A percentile compares a stretch with the other conserved stretches of the same genome.
Evolutionary conservation across 2,329 filamentous ascomycete species (phyloP).

Genomic region (Cladobotryum protrusum): DNA sequence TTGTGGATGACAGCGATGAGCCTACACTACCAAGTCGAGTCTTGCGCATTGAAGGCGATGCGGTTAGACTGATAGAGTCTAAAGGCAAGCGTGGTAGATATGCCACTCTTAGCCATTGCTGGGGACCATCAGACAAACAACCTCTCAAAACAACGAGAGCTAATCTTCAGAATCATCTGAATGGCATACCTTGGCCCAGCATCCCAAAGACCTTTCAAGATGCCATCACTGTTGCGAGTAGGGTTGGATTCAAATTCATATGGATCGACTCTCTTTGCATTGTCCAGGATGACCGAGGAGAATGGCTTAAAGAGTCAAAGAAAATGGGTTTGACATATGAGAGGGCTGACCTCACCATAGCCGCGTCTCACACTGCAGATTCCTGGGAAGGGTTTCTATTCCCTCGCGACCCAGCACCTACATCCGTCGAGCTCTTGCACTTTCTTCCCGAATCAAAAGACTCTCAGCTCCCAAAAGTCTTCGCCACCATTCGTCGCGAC

Average conservation of each 20-base stretch:
- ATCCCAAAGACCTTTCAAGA: slow-evolving; percentile 13
- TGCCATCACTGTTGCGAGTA: slow-evolving; percentile 6
- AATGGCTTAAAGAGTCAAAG: slow-evolving; percentile 12
- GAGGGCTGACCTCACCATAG: slow-evolving; percentile 16
- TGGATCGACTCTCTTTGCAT: slow-evolving; percentile 16
- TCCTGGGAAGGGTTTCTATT: slow-evolving; percentile 10
- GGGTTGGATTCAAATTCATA: slow-evolving; percentile 10
- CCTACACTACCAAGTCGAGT: slow-evolving; percentile 8
- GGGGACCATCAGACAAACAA: slow-evolving; percentile 7
- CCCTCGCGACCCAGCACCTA: slow-evolving; percentile 2
- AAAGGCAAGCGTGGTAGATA: slow-evolving; percentile 5
- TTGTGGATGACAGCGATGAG: slow-evolving; percentile 2
- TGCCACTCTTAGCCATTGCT: slow-evolving; percentile 10
- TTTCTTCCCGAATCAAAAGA: slow-evolving; percentile 1
- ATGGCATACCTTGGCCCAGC: slow-evolving; percentile 10
- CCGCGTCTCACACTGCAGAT: slow-evolving; percentile 11
- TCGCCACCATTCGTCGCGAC: slow-evolving; percentile 12
- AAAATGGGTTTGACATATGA: slow-evolving; percentile 15
- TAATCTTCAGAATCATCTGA: slow-evolving; percentile 3
- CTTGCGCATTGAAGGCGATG: neutral
- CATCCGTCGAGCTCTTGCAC: slow-evolving; percentile 8
- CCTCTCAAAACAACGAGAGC: slow-evolving; percentile 8
- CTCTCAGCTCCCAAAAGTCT: neutral
- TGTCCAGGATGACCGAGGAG: slow-evolving; percentile 13
- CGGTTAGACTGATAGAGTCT: slow-evolving; percentile 1